Evolutionary conservation across 2,329 filamentous ascomycete species (phyloP).

Genomic region (Venturia pyrina): DNA sequence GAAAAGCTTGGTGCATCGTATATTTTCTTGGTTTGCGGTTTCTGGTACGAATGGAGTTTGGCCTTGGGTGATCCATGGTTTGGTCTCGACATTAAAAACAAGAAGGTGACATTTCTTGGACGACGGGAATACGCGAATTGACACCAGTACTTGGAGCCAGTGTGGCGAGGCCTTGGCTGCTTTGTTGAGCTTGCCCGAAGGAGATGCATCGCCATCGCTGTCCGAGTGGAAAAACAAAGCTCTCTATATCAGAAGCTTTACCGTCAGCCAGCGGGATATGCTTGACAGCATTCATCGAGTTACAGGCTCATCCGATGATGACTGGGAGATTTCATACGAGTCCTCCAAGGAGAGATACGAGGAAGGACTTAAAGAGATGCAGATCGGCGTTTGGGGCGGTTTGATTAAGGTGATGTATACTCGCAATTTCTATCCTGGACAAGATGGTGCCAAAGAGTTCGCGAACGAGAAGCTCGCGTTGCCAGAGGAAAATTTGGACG

Average conservation of each 20-base stretch:
- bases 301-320: conserved; percentile 23
- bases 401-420: conserved; percentile 16
- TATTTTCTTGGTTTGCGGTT: conserved; percentile 19
- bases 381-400: conserved; percentile 11
- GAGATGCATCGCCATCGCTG: conserved; percentile 2
- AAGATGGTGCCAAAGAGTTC: conserved; percentile 19
- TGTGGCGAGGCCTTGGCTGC: conserved; percentile 42
- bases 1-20: conserved; percentile 21
- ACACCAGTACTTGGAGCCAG: conserved; percentile 50
- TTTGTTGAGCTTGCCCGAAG: conserved; percentile 23
- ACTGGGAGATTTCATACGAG: conserved; percentile 26
- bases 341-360: conserved; percentile 17
- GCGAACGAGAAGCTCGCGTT: conserved; percentile 45
- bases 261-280: conserved; percentile 27
- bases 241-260: conserved; percentile 27
- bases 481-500: conserved; percentile 49
- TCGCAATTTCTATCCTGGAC: conserved; percentile 14
- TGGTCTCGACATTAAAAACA: conserved; percentile 29
- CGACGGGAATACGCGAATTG: conserved; percentile 47
- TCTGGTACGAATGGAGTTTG: conserved; percentile 22
- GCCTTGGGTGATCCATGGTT: conserved; percentile 14
- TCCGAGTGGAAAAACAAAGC: conserved; percentile 21
- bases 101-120: conserved; percentile 34
- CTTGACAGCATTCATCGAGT: conserved; percentile 25
- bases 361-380: conserved; percentile 11